Conservation (phyloP, 2,329 filamentous ascomycete species). For the Polychaeton citri region DNA sequence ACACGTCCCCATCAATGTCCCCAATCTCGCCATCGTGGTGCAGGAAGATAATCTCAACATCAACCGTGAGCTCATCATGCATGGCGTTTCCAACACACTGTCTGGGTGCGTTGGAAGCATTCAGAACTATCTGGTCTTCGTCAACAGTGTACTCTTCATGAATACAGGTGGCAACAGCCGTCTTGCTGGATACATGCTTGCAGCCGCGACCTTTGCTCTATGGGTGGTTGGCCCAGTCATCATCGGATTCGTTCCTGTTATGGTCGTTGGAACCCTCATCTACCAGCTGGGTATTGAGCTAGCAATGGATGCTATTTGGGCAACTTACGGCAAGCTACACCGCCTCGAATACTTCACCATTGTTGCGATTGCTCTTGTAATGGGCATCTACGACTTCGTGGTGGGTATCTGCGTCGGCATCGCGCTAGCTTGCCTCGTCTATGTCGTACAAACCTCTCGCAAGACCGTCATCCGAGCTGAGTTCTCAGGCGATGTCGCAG, state of each 20-base stretch:
- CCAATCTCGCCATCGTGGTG: constrained; percentile 76
- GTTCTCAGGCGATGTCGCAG: constrained; percentile 80
- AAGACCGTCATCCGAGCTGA: constrained; percentile 78
- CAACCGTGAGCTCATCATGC: constrained; percentile 80
- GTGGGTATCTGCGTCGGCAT: constrained; percentile 88
- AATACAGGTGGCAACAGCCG: constrained; percentile 79
- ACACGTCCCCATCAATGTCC: constrained; percentile 96
- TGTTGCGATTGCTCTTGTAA: constrained; percentile 77
- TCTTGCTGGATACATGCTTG: constrained; percentile 74
- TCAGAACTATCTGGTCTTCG: constrained; percentile 92
- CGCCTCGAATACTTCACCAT: constrained; percentile 80
- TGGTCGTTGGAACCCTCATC: constrained; percentile 91
- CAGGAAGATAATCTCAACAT: constrained; percentile 88
- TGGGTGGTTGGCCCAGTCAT: constrained; percentile 76
- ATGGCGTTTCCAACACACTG: constrained; percentile 83
- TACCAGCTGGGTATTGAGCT: constrained; percentile 91
- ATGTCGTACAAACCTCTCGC: constrained; percentile 81
- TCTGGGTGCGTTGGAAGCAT: constrained; percentile 83
- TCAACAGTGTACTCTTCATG: constrained; percentile 95
- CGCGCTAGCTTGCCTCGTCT: constrained; percentile 75
- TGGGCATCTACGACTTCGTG: constrained; percentile 96
- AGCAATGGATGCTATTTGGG: constrained; percentile 73
- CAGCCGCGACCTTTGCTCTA: constrained; percentile 63
- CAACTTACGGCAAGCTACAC: constrained; percentile 79
- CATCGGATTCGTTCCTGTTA: constrained; percentile 89